Evolutionary conservation across 352 stramenopile species (phyloP).

Genomic region (Pythium volutum): DNA sequence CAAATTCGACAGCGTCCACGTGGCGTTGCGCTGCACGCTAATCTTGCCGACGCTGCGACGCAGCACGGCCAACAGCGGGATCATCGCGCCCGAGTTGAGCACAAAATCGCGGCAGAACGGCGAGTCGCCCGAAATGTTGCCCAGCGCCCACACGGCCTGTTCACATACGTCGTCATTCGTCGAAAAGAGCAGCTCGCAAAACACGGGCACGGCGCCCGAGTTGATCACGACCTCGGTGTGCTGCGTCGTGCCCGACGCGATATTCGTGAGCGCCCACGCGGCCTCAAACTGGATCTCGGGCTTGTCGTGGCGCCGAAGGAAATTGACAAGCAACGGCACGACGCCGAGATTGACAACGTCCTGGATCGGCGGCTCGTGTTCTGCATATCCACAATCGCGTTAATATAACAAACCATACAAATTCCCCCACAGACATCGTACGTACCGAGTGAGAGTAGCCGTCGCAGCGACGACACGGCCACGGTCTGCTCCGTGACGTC

Average conservation of each 20-base stretch:
- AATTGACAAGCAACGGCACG: constrained; percentile 96
- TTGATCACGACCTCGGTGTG: constrained; percentile 98
- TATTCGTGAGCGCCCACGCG: constrained; percentile 99
- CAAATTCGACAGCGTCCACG: constrained; percentile 99
- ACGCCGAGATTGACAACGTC: constrained; percentile 97
- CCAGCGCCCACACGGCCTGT: constrained; percentile 97
- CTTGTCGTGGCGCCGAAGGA: constrained; percentile 93
- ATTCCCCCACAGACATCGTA: constrained; percentile 16
- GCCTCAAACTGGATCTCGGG: constrained; percentile 97
- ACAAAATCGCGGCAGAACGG: constrained; percentile 96
- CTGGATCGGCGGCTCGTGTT: constrained; percentile 98
- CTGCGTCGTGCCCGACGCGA: constrained; percentile 97
- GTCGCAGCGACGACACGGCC: constrained; percentile 95
- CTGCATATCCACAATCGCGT: constrained; percentile 34
- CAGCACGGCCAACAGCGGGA: constrained; percentile 72
- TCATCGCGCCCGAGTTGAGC: constrained; percentile 92
- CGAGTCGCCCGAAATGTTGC: constrained; percentile 99
- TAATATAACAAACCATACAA: not conserved
- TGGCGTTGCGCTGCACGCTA: constrained; percentile 98
- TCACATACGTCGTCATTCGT: constrained; percentile 98
- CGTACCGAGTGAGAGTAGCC: constrained; percentile 95
- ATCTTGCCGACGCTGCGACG: constrained; percentile 84
- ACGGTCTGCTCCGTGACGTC: constrained; percentile 92
- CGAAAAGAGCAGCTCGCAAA: constrained; percentile 94
- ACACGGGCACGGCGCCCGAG: constrained; percentile 95